Percentiles rank a stretch among this genome's conserved stretches.
These are phyloP conservation scores for Solanum habrochaites DNA, from an alignment of 257 asterid genomes.

Conservation along the genomic window DNA sequence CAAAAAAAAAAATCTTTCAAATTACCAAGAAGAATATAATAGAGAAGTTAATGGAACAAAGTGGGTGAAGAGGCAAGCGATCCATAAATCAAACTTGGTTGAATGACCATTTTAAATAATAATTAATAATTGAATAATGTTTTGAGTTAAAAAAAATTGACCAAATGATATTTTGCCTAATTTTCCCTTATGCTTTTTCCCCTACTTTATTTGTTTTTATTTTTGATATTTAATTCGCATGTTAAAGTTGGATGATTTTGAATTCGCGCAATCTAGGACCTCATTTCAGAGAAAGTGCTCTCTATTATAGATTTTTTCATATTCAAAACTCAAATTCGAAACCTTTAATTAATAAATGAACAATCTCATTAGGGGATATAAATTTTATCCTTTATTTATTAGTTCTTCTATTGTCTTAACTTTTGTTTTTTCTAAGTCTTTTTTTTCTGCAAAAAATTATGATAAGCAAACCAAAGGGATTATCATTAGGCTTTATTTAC, in stretches of 20 bases:
- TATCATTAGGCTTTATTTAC: background rate
- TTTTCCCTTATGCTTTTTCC: background rate
- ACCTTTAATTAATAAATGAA: fast-evolving
- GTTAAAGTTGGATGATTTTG: fast-evolving
- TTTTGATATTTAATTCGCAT: no score
- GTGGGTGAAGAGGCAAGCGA: background rate
- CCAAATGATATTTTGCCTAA: background rate
- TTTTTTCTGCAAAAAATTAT: background rate
- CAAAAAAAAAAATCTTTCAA: no score
- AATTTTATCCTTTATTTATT: background rate
- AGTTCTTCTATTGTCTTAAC: background rate
- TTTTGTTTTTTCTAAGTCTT: background rate
- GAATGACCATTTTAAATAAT: background rate
- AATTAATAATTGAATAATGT: background rate
- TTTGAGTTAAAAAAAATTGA: background rate
- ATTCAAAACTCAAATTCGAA: background rate
- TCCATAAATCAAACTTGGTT: background rate
- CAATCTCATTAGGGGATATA: background rate
- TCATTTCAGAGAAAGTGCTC: no score
- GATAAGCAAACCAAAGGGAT: background rate
- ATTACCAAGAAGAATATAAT: background rate
- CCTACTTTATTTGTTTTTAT: no score
- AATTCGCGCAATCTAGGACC: fast-evolving
- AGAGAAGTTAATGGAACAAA: background rate
- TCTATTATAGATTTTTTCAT: background rate